These are phyloP conservation scores for Trichoderma harzianum DNA, from an alignment of 2,329 filamentous ascomycete species.

Conservation along the genomic window DNA sequence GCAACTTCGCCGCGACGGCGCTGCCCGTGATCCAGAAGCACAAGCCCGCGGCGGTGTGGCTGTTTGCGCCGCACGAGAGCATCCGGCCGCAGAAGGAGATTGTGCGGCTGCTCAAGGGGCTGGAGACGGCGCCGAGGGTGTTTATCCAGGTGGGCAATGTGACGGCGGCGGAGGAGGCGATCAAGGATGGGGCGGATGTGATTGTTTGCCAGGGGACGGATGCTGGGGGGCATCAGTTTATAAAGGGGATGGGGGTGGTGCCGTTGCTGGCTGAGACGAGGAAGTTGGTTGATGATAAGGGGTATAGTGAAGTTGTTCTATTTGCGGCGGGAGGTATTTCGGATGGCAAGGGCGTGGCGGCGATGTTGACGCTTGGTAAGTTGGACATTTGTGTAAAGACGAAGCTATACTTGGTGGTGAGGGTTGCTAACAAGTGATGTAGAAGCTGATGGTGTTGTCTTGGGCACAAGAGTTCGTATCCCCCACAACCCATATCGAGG, in stretches of 20 bases:
- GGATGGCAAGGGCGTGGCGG: constrained; percentile 53
- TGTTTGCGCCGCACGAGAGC: constrained; percentile 57
- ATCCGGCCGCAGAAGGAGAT: constrained; percentile 38
- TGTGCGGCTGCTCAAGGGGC: constrained; percentile 33
- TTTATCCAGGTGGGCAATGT: constrained; percentile 63
- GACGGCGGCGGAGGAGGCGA: constrained; percentile 48
- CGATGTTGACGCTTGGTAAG: constrained; percentile 52
- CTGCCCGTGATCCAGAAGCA: constrained; percentile 51
- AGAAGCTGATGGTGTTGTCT: constrained; percentile 43
- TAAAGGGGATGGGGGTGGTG: constrained; percentile 51
- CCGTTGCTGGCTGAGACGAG: constrained; percentile 56
- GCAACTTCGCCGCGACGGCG: constrained; percentile 40
- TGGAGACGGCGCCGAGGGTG: constrained; percentile 40
- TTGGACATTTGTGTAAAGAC: not conserved
- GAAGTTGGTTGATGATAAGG: constrained; percentile 42
- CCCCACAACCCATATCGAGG: not conserved
- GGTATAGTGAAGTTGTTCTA: constrained; percentile 37
- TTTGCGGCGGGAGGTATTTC: constrained; percentile 60
- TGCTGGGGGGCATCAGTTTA: constrained; percentile 62
- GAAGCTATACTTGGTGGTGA: not conserved
- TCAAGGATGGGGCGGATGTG: constrained; percentile 51
- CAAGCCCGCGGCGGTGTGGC: constrained; percentile 60
- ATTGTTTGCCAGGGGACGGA: constrained; percentile 62
- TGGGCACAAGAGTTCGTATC: constrained; percentile 41
- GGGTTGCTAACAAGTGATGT: constrained; percentile 14